Base-by-base conservation (phyloP, 805 yeast species). In the Ascoidea asiatica region DNA sequence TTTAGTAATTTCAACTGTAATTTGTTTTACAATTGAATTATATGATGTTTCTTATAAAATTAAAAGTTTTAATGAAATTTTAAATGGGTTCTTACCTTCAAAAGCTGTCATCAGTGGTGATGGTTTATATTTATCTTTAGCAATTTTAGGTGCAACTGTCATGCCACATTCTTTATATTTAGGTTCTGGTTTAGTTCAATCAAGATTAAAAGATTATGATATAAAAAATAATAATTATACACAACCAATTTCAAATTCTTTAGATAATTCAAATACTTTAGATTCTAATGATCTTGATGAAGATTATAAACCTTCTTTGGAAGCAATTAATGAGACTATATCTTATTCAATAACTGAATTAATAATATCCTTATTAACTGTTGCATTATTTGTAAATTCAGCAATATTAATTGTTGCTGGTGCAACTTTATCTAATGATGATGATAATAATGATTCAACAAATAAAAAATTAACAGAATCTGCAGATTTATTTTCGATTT, bases 331-430 rank as follows among this genome's bases (percentile, higher is more conserved):
- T 48, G 84, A 82, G 56, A 77, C 90, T 40, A 75, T 88, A 78
- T 72, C 75, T 15, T 86, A 75, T 59, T 81, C 95, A 0, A 82
- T 86, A 44, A 82, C 81, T 11, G 97, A 88, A 63, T 70, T 88
- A 44, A 77, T 86, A 39, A 72, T 88, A 18, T 85, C 95, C 1
- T 68, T 88, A 39, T 79, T 88, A 56, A 72, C 90, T 2, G 90
- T 88, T 37, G 97, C 96, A 0, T 72, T 89, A n/a, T 88, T 88
- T 64, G 95, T 88, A 47, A 88, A 88, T 61, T 75, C 94, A 7
- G 86, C 96, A 3, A 88, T 89, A 54, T 69, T 88, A 46, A 85
- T 88, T 45, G 95, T 89, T 3, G 92, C 96, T 1, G 96, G 95
- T 29, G 82, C 96, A 0, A 84, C 95, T 1, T 66, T 89, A 50